Base-by-base conservation (phyloP, 768 basidiomycete genomes). In the Lyophyllum atratum region DNA sequence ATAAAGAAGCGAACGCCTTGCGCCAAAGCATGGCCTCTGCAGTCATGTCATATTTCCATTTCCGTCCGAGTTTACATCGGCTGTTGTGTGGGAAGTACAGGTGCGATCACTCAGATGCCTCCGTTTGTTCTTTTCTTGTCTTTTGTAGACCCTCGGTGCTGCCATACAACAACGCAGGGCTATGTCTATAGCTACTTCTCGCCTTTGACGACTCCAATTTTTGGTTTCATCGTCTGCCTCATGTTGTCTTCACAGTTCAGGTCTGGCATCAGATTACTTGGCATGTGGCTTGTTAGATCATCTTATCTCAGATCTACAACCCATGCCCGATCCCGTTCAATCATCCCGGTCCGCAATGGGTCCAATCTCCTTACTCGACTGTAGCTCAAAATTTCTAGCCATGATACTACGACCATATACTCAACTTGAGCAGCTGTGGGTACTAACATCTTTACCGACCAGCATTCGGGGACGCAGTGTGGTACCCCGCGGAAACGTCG, bases 31-130 rank as follows among this genome's bases (percentile, higher is more conserved):
- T 65, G 65, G 63, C 61, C 68, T 60, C 59, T 56, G 55, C 57
- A 59, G 25, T 59, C 56, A 59, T 66, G 59, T 66, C 68, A 68
- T 71, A 65, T 67, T 66, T 70, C 72, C 72, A 67, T 66, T 73
- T 75, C 66, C 68, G 73, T 59, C 62, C 69, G 70, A 57, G 43
- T 59, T 55, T 61, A 55, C 25, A 59, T 63, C 63, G 61, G 62
- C 45, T 60, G 33, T 56, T 42, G 52, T 59, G 64, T 66, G 62
- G 51, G 63, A 64, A 62, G 40, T 37, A 49, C 57, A 64, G 61
- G 40, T 37, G 46, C 57, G 53, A 59, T 56, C 60, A 34, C 34
- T 17, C 50, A 48, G 46, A 55, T 61, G 47, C 29, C 39, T 42
- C 43, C 47, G n/a, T 51, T 44, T 54, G 52, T 54, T 50, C 47